Percentiles rank a stretch among this genome's conserved stretches.
Evolutionary conservation across 495 filamentous ascomycete genomes (phyloP).

Genomic region (Penicillium crystallinum): DNA sequence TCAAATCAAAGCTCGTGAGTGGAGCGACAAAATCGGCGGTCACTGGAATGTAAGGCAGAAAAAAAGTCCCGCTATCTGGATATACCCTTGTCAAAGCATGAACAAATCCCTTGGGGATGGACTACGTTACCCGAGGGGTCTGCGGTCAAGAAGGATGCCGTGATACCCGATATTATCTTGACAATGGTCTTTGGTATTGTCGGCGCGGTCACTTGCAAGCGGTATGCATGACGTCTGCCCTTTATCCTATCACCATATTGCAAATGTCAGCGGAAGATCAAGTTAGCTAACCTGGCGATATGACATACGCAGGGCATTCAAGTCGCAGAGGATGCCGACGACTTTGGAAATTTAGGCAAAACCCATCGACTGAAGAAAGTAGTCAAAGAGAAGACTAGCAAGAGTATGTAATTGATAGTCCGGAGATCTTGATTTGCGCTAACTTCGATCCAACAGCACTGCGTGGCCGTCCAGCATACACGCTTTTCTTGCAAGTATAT

Average conservation of each 20-base stretch:
- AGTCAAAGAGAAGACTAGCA: conserved; percentile 45
- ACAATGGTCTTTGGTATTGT: conserved; percentile 63
- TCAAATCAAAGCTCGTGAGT: background rate
- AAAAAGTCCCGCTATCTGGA: conserved; percentile 11
- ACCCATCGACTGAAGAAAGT: conserved; percentile 51
- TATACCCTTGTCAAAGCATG: conserved; percentile 27
- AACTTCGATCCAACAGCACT: conserved; percentile 33
- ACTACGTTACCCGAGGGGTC: conserved; percentile 51
- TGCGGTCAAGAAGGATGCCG: conserved; percentile 64
- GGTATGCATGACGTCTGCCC: conserved; percentile 26
- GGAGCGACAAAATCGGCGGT: conserved; percentile 11
- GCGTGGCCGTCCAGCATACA: conserved; percentile 57
- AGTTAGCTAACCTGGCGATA: background rate
- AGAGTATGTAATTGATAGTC: conserved; percentile 31
- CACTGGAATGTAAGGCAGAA: conserved; percentile 12
- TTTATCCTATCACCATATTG: conserved; percentile 1
- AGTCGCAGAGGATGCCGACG: conserved; percentile 71
- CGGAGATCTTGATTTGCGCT: background rate
- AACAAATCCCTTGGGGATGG: conserved; percentile 39
- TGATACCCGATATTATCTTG: conserved; percentile 54
- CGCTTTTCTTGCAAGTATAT: conserved; percentile 76
- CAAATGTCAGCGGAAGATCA: background rate
- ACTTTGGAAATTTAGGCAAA: conserved; percentile 61
- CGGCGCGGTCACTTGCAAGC: conserved; percentile 61
- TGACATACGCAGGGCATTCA: conserved; percentile 33